These are phyloP conservation scores for Alternaria sp. DNA, from an alignment of 2,329 filamentous ascomycete species.

Conservation along the genomic window DNA sequence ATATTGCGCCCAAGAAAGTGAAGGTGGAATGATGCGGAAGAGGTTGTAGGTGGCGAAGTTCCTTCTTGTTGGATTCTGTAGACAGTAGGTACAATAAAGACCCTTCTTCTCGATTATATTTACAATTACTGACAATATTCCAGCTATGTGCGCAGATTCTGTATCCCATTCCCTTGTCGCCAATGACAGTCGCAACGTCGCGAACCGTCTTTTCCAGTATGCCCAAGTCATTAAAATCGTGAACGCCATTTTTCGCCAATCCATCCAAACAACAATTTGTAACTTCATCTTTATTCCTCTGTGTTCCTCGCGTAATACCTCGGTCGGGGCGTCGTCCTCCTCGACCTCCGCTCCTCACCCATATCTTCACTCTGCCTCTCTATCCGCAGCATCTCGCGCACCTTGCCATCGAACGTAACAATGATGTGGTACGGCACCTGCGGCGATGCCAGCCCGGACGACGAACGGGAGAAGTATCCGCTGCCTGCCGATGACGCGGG, in stretches of 20 bases:
- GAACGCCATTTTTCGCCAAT: background rate
- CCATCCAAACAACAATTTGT: background rate
- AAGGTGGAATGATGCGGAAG: background rate
- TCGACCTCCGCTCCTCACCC: constrained; percentile 2
- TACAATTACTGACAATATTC: background rate
- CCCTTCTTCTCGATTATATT: background rate
- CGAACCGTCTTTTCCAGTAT: background rate
- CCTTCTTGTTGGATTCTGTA: background rate
- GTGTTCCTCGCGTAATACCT: constrained; percentile 18
- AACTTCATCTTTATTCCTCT: background rate
- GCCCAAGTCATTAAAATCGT: constrained; percentile 1
- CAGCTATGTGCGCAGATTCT: background rate
- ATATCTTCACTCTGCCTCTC: constrained; percentile 12
- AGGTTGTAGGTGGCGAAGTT: background rate
- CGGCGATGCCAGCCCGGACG: constrained; percentile 15
- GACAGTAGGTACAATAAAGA: background rate
- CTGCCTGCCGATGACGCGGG: constrained; percentile 6
- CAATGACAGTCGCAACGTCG: background rate
- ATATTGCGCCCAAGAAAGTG: background rate
- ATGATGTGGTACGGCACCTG: constrained; percentile 35
- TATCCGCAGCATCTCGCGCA: constrained; percentile 34
- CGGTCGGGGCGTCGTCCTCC: constrained; percentile 4
- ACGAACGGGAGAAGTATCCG: constrained; percentile 11
- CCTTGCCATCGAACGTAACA: constrained; percentile 36
- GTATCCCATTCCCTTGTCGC: background rate